A percentile compares a stretch with the other conserved stretches of the same genome.
Evolutionary conservation across 352 stramenopile genomes (phyloP).

Genomic region (Globisporangium okanoganense): DNA sequence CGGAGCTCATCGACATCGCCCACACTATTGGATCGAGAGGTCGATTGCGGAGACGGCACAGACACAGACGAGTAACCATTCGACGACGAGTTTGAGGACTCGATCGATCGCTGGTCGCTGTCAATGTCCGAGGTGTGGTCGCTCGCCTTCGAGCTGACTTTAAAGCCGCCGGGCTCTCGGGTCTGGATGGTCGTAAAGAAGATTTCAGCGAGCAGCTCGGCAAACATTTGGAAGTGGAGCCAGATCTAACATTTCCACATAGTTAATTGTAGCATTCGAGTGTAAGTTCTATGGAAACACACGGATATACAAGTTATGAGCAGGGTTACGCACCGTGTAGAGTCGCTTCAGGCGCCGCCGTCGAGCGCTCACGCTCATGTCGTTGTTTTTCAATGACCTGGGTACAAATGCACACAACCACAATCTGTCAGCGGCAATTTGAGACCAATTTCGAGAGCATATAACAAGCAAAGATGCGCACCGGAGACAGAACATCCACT

Average conservation of each 20-base stretch:
- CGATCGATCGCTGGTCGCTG: conserved; percentile 18
- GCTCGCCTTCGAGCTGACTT: conserved; percentile 11
- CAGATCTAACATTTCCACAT: conserved; percentile 43
- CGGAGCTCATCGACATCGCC: conserved; percentile 55
- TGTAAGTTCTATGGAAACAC: neutral
- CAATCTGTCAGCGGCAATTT: neutral
- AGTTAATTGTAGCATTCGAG: neutral
- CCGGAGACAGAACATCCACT: conserved; percentile 77
- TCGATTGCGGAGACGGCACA: neutral
- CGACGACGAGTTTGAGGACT: conserved; percentile 28
- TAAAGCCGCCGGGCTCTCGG: conserved; percentile 19
- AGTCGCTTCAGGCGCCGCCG: conserved; percentile 51
- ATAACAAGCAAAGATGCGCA: conserved; percentile 13
- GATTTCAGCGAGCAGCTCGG: conserved; percentile 61
- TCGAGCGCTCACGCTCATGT: conserved; percentile 31
- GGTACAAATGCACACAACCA: neutral
- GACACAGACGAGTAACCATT: neutral
- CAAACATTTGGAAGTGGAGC: conserved; percentile 74
- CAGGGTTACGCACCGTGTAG: conserved; percentile 38
- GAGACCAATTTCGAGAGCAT: conserved; percentile 1
- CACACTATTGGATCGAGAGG: conserved; percentile 4
- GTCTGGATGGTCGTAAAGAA: conserved; percentile 51
- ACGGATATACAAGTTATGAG: neutral
- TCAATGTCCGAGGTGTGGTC: conserved; percentile 24
- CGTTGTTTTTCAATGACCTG: conserved; percentile 35